Evolutionary conservation across 148 eudicot genomes (phyloP), one percentile per base, ranked within the genome.

Genomic region (Chenopodium formosanum): DNA sequence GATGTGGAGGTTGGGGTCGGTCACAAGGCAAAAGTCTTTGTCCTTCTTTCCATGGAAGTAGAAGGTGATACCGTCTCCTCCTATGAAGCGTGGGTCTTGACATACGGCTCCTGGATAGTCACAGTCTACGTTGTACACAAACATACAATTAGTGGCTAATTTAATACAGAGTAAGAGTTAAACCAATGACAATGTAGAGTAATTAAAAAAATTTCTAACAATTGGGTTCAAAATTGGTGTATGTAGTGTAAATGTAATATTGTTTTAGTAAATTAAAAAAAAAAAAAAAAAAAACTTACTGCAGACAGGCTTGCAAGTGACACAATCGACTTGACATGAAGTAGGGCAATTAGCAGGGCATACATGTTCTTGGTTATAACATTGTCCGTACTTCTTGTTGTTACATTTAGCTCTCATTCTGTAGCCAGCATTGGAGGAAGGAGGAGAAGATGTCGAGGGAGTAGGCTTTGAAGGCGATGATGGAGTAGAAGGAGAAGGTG

Each of bases 1-100:
- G 81, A 89, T 89, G 85, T 89, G 90, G 79, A 89, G 84, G 79
- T 86, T 84, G 1, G 86, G 83, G 79, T 89, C 91, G 1, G 90
- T 82, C 11, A 89, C 86, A 0, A 89, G 79, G 83, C 90, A 87
- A 56, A 89, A 89, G 82, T 86, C 84, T 23, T 22, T 77, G 63
- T 89, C 88, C 56, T 86, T 86, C 56, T 86, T 86, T 63, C 90
- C 91, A 31, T 89, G 91, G 81, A 89, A 89, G 82, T 87, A 89
- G 86, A 87, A 89, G 48, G 89, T 87, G 44, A 89, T 78, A 14
- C 88, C 91, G 37, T 87, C 90, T 7, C 82, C 90, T 25, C 90
- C 91, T 1, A 89, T 76, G 86, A 89, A 87, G 11, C 89, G 83
- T 13, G 91, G 91, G 75, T 87, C 90, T 84, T 87, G 88, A 73